Evolutionary conservation across 169 alveolate genomes (phyloP).

Genomic region (Besnoitia besnoiti): DNA sequence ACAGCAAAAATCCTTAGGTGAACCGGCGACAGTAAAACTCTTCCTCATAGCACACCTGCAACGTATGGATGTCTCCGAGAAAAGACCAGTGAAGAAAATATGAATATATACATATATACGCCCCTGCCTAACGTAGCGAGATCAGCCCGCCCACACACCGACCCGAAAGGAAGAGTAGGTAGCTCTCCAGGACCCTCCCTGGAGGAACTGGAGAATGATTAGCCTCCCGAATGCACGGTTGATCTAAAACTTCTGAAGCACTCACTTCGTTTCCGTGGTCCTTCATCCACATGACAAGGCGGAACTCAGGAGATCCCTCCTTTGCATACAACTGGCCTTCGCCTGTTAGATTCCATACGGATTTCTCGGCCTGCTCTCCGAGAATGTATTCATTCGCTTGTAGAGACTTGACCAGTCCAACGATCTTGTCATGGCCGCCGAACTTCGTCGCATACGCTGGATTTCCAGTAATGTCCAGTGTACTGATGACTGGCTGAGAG

Average conservation of each 20-base stretch:
- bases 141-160: too few species aligned
- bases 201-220: too few species aligned
- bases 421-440: conserved; percentile 64
- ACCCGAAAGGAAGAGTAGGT: too few species aligned
- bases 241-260: not conserved
- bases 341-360: conserved; percentile 49
- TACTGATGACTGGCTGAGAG: not conserved
- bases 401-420: conserved; percentile 66
- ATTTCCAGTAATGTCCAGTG: not conserved
- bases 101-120: not conserved
- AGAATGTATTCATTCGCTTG: conserved; percentile 40
- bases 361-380: conserved; percentile 41
- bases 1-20: not conserved
- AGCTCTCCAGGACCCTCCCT: too few species aligned
- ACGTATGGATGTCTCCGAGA: too few species aligned
- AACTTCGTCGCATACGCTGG: not conserved
- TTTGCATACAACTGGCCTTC: conserved; percentile 67
- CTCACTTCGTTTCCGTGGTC: not conserved
- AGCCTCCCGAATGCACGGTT: too few species aligned
- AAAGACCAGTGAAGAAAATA: not conserved
- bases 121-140: not conserved
- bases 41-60: too few species aligned
- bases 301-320: conserved; percentile 67
- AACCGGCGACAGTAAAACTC: not conserved
- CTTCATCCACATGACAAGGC: not conserved